Conservation (phyloP, 352 stramenopile species). For the Elongisporangium prolatum region DNA sequence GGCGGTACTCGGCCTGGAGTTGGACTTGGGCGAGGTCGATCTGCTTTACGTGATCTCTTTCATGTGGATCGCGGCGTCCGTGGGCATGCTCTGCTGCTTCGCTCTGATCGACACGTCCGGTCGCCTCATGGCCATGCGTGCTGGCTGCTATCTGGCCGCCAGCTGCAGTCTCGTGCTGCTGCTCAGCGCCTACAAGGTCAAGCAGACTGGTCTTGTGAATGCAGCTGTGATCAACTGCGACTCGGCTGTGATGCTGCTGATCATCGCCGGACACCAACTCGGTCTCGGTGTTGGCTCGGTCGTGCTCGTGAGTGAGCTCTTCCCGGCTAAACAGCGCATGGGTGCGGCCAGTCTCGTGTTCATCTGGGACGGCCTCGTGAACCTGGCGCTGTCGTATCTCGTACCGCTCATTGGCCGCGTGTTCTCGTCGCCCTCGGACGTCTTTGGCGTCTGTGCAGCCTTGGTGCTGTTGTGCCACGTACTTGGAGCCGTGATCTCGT, state of each 20-base stretch:
- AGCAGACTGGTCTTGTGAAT: conserved; percentile 39
- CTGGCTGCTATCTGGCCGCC: conserved; percentile 51
- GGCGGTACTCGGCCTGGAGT: conserved; percentile 51
- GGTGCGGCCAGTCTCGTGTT: conserved; percentile 62
- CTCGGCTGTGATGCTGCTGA: conserved; percentile 56
- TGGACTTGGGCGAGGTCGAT: conserved; percentile 47
- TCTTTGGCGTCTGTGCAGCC: conserved; percentile 30
- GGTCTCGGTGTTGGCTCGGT: conserved; percentile 53
- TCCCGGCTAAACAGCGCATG: conserved; percentile 58
- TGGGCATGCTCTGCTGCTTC: conserved; percentile 48
- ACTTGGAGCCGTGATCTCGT: conserved; percentile 36
- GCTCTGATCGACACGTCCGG: conserved; percentile 68
- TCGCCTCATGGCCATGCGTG: conserved; percentile 40
- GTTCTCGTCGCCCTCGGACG: conserved; percentile 19
- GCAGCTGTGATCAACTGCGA: conserved; percentile 13
- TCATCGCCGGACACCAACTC: conserved; percentile 60
- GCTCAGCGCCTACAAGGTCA: conserved; percentile 30
- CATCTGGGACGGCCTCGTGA: conserved; percentile 49
- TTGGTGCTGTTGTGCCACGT: conserved; percentile 48
- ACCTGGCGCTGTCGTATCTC: conserved; percentile 29
- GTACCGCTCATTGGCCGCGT: conserved; percentile 28
- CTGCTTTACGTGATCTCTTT: conserved; percentile 38
- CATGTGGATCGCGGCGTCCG: conserved; percentile 33
- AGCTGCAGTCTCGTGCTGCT: conserved; percentile 44
- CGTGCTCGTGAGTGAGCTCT: conserved; percentile 66